Evolutionary conservation across 2,329 filamentous ascomycete genomes (phyloP), one percentile per base, ranked within the genome.

Genomic region (Arthrobotrys megalospora): DNA sequence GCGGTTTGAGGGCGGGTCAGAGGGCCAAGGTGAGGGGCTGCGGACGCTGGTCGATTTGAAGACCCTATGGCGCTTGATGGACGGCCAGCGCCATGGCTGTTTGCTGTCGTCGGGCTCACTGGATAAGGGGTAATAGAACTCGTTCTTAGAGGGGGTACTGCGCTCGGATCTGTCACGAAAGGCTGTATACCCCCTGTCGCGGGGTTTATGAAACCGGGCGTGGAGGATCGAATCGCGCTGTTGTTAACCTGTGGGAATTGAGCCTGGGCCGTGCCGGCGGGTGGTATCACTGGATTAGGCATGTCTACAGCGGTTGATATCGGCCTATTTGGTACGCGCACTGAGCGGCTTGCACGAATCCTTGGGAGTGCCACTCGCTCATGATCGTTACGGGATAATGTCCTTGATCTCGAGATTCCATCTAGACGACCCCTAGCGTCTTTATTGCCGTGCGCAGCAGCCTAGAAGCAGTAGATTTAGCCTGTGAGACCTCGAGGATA

Each of bases 371-470:
- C 94, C 48, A 96, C 91, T 69, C 94, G 93, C 84, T 98, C 95
- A 83, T 99, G 96, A 82, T 98, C 96, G 81, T 91, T 89, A 85
- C 94, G 94, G 1, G 93, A 96, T 55, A 98, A 87, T 2, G 92
- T 92, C 84, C 93, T 93, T 70, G 93, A 92, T 81, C 93, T 90
- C 55, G 90, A 91, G 65, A 99, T 90, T 63, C 93, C 94, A 60
- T 97, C 93, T 72, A 99, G 90, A 50, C 96, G 90, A 53, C 88
- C 89, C 60, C 90, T 86, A 11, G 96, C 96, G 84, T 99, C 96
- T 81, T 92, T 92, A 85, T 98, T 99, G 41, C 95, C 96, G 82
- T 95, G 93, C 36, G 93, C 91, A 34, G 94, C 92, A 6, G 96
- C 95, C 82, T 93, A 91, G 21, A 19, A 80, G n/a, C 1, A 92